Evolutionary conservation across 2,329 filamentous ascomycete species (phyloP).

Genomic region (Lachnum nothofagi): DNA sequence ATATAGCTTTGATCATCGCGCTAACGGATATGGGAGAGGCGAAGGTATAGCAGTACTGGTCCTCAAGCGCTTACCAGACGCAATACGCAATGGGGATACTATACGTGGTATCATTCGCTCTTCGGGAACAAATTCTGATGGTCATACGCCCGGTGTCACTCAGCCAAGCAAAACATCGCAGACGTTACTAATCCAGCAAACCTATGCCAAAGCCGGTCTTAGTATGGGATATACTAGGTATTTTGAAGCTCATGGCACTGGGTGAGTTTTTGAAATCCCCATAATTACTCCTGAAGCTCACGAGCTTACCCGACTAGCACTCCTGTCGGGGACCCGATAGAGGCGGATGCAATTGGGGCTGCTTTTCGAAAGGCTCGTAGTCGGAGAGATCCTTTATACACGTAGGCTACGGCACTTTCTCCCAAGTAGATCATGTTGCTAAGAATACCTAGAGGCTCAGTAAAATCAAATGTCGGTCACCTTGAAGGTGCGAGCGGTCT

Average conservation of each 20-base stretch:
- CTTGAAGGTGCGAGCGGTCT: conserved; percentile 35
- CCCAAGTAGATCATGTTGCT: too few species aligned
- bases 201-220: conserved; percentile 11
- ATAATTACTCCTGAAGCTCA: too few species aligned
- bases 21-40: conserved; percentile 58
- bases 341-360: conserved; percentile 1
- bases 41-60: conserved; percentile 57
- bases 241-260: conserved; percentile 15
- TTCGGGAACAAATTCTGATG: conserved; percentile 48
- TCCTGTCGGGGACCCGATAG: conserved; percentile 11
- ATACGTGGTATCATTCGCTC: conserved; percentile 39
- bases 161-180: conserved; percentile 46
- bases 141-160: conserved; percentile 49
- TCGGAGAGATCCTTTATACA: conserved; percentile 3
- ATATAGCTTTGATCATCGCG: conserved; percentile 51
- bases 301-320: too few species aligned
- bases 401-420: too few species aligned
- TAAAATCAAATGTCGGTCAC: conserved; percentile 35
- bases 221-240: conserved; percentile 1
- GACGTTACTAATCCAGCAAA: conserved; percentile 7
- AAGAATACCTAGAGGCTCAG: too few species aligned
- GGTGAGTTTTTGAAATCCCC: too few species aligned
- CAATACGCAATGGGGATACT: conserved; percentile 53
- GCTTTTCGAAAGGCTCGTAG: neutral
- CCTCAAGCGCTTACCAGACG: conserved; percentile 54